Conservation (phyloP, 2,329 filamentous ascomycete genomes). For the Juglanconis juglandina region DNA sequence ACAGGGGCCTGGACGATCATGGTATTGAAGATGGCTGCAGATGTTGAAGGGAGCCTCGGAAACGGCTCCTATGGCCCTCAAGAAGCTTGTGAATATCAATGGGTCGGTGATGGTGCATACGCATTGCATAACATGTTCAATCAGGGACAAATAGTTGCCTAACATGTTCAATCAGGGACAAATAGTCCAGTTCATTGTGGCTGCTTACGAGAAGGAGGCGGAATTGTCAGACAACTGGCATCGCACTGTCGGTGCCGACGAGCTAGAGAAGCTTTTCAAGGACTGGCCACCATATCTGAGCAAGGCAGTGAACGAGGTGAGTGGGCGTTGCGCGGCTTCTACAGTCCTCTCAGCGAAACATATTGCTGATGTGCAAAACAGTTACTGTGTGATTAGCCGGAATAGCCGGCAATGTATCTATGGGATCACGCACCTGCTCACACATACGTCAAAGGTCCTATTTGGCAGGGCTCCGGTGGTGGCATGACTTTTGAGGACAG, state of each 20-base stretch:
- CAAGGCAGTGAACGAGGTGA: background rate
- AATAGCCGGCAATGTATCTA: constrained; percentile 22
- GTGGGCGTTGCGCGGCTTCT: background rate
- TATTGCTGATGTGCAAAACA: background rate
- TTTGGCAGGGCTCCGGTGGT: constrained; percentile 8
- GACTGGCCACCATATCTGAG: background rate
- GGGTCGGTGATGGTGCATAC: constrained; percentile 20
- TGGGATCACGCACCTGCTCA: constrained; percentile 23
- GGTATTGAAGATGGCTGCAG: constrained; percentile 20
- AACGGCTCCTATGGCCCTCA: constrained; percentile 14
- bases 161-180: constrained; percentile 1
- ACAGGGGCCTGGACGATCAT: constrained; percentile 22
- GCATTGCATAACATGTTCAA: constrained; percentile 18
- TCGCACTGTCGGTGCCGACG: constrained; percentile 18
- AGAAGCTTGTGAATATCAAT: constrained; percentile 23
- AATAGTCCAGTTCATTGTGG: constrained; percentile 19
- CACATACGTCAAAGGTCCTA: constrained; percentile 21
- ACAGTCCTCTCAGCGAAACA: too few species aligned
- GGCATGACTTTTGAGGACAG: constrained; percentile 9
- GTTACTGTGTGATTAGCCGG: constrained; percentile 21
- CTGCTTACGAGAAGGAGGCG: background rate
- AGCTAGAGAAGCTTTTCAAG: constrained; percentile 21
- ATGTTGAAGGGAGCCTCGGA: constrained; percentile 21
- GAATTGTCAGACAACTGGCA: constrained; percentile 19
- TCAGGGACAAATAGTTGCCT: constrained; percentile 4